Base-by-base conservation (phyloP, 768 basidiomycete genomes). In the Pleurotus platypus region DNA sequence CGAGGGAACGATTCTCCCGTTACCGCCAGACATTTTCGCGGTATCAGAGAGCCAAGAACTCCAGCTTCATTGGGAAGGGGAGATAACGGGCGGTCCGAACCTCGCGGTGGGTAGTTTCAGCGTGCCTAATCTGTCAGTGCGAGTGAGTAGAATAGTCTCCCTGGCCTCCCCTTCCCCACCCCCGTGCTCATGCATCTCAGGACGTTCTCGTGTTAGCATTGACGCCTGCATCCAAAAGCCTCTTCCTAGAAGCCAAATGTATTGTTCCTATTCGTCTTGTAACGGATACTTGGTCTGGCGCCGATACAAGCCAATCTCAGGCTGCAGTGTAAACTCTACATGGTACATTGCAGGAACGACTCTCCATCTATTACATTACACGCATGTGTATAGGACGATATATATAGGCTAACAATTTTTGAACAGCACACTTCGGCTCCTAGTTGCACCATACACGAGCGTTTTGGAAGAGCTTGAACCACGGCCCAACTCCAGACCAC, bases 381-480 rank as follows among this genome's bases (percentile, higher is more conserved):
- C 20, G 7, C 20, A 45, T 45, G 6, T 45, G 20, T 9, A 45
- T 9, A n/a, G 20, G 20, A 15, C 13, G 42, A 22, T n/a, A n/a
- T 45, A 45, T 15, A 45, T 11, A 45, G 16, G 20, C n/a, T 45
- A 45, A 45, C 42, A 45, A 45, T 35, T 8, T 35, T 35, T 8
- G 2, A 45, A 45, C n/a, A 45, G n/a, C 2, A 22, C 6, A 45
- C 42, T 16, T n/a, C n/a, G 24, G 6, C n/a, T 47, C 1, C 58
- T 60, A 69, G 57, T 58, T 60, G 63, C 78, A 80, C 90, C 91
- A 92, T 63, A 72, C 74, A 61, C 93, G 78, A 8, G 92, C 95
- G 67, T 86, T 97, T 72, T 93, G 91, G 84, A 98, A 98, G 63
- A 98, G 68, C 68, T 80, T 85, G 74, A 97, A 94, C 97, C 97